Evolutionary conservation across 1,139 yeast genomes (phyloP).

Genomic region (Kluyveromyces sp.): DNA sequence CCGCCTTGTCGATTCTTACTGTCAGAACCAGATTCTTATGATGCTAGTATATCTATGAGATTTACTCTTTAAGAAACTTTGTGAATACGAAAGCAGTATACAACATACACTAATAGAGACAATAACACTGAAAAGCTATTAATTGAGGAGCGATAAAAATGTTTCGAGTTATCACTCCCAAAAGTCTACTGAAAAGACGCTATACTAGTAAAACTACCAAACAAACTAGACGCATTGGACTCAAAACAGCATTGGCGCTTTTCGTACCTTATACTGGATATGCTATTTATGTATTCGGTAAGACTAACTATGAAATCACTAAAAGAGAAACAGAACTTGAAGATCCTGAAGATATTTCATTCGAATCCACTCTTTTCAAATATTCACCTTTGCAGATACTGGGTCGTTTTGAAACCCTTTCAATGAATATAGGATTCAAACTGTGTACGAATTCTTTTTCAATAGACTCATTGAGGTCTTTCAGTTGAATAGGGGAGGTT

Average conservation of each 20-base stretch:
- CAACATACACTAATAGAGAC: too few species aligned
- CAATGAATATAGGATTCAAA: conserved; percentile 83
- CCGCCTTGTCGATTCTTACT: too few species aligned
- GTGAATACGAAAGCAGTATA: too few species aligned
- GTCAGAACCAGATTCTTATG: too few species aligned
- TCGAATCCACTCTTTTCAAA: conserved; percentile 28
- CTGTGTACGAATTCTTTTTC: conserved; percentile 72
- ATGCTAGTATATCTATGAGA: too few species aligned
- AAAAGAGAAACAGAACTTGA: conserved; percentile 35
- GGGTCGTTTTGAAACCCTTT: conserved; percentile 90
- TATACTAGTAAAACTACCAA: background rate
- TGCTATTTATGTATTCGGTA: conserved; percentile 52
- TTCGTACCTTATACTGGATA: conserved; percentile 60
- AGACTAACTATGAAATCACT: conserved; percentile 51
- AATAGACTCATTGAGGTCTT: conserved; percentile 66
- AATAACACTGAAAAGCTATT: too few species aligned
- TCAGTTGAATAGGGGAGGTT: conserved; percentile 62
- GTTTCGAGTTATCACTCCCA: too few species aligned
- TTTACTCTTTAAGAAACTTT: too few species aligned
- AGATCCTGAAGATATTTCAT: conserved; percentile 18
- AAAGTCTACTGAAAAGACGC: background rate
- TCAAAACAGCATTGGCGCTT: conserved; percentile 22
- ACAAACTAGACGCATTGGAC: background rate
- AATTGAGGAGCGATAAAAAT: too few species aligned
- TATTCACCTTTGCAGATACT: conserved; percentile 47